Percentiles rank a stretch among this genome's conserved stretches.
phyloP scores from a whole-genome alignment of 1,284 basidiomycete genomes.

The Tetrapyrgos nigripes region DNA sequence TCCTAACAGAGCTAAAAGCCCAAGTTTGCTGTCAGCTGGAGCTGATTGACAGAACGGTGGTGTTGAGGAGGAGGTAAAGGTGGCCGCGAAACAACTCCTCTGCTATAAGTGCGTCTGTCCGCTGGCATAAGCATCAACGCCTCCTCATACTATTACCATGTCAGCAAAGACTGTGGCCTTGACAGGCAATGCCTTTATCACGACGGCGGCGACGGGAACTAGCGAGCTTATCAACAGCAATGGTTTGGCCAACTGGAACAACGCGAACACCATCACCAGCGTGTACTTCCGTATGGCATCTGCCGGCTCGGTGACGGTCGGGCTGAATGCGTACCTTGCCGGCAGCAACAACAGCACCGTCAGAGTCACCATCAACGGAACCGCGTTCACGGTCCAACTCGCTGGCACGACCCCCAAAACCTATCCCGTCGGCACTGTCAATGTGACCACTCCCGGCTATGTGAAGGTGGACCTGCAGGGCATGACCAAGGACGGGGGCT shows the following conservation, averaged over 20 bases:
- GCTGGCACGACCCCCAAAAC: constrained; percentile 2
- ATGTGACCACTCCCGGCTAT: not conserved
- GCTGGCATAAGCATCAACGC: not conserved
- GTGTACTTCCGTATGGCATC: constrained; percentile 10
- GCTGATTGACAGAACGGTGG: too few species aligned
- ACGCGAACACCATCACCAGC: constrained; percentile 7
- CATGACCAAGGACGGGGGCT: not conserved
- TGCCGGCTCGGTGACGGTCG: constrained; percentile 11
- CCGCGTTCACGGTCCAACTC: not conserved
- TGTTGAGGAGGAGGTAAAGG: too few species aligned
- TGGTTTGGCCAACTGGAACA: constrained; percentile 12
- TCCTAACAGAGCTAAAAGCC: too few species aligned
- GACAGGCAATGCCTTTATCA: constrained; percentile 11
- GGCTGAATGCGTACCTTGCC: constrained; percentile 8
- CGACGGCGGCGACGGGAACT: not conserved
- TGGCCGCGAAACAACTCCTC: too few species aligned
- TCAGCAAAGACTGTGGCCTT: constrained; percentile 7
- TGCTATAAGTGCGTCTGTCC: not conserved
- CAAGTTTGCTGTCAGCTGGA: too few species aligned
- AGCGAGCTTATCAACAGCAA: constrained; percentile 4
- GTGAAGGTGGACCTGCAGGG: constrained; percentile 3
- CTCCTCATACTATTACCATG: constrained; percentile 7
- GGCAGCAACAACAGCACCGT: constrained; percentile 6
- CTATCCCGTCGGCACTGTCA: not conserved
- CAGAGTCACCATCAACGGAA: constrained; percentile 4